Evolutionary conservation across 345 rosid genomes (phyloP), one percentile per base, ranked within the genome.

Genomic region (Eucalyptus cloeziana): DNA sequence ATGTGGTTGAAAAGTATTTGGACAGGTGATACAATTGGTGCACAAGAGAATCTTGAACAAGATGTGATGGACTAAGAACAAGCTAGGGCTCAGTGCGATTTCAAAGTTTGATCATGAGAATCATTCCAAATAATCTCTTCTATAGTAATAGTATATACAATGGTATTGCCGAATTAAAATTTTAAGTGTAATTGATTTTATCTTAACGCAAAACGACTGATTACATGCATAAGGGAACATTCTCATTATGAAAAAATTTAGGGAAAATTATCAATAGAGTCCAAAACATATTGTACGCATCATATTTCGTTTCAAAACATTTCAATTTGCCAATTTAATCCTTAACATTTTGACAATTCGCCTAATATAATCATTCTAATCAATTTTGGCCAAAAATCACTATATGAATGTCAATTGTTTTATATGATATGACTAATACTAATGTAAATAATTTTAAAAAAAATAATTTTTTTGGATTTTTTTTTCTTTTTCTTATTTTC

Each of bases 371-470:
- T 16, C 22, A n/a, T n/a, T 67, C 0, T 7, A 4, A 30, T 15
- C 6, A 67, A 67, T n/a, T 67, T 67, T 31, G 6, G 6, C 3
- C 1, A 8, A 16, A 69, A 69, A 69, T 8, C 2, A 4, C 0
- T 8, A 33, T 6, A 69, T 69, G 7, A 9, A 69, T 17, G 7
- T 17, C 0, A 1, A 0, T 33, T 1, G 1, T 33, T 10, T 69
- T 5, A 16, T 21, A 10, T 69, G 13, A 7, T 33, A 69, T 33
- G 22, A 31, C 3, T 14, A 0, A 4, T 15, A 15, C 1, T 30
- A 30, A 64, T n/a, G 37, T n/a, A 7, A 15, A 14, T 14, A 30
- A 64, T 7, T n/a, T 54, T 4, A 1, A 49, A 49, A 49, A 5
- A 3, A 47, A 3, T 47, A 47, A 47, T 1, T 3, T 3, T 8